A percentile compares a stretch with the other conserved stretches of the same genome.
Conservation (phyloP, 257 asterid species). For the Paraleonurus japonicus region DNA sequence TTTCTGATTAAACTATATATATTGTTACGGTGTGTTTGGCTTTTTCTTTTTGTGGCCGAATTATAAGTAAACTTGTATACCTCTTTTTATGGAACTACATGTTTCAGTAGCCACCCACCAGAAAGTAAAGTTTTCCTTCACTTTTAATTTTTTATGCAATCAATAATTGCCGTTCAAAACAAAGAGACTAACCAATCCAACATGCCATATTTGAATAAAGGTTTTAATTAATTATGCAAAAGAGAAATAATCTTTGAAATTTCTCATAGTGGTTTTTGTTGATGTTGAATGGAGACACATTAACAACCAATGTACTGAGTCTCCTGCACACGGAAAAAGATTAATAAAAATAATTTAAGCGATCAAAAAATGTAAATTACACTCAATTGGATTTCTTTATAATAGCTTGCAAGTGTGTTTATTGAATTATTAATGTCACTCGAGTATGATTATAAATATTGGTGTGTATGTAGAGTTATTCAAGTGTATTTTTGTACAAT, state of each 20-base stretch:
- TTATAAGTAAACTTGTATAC: not conserved
- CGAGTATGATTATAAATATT: not conserved
- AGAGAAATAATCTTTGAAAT: not conserved
- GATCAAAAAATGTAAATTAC: not conserved
- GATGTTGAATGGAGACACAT: not conserved
- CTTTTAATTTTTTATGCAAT: not conserved
- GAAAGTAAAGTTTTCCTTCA: not conserved
- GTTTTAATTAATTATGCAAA: not conserved
- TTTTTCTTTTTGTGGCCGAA: slow-evolving; percentile 7
- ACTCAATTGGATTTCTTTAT: not conserved
- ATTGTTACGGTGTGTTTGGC: not conserved
- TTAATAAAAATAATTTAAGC: not conserved
- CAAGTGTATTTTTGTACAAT: too few species aligned
- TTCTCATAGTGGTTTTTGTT: not conserved
- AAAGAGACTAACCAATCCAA: not conserved
- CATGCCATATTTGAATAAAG: not conserved
- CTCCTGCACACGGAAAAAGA: too few species aligned
- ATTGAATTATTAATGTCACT: not conserved
- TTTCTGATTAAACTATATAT: not conserved
- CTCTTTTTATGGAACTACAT: slow-evolving; percentile 15
- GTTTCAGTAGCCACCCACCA: not conserved
- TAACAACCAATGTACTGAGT: too few species aligned
- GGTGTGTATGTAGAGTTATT: too few species aligned
- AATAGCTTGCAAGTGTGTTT: not conserved
- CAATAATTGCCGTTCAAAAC: not conserved